Conservation (phyloP, 1,139 yeast species). For the Yamadazyma songkhlaensis region DNA sequence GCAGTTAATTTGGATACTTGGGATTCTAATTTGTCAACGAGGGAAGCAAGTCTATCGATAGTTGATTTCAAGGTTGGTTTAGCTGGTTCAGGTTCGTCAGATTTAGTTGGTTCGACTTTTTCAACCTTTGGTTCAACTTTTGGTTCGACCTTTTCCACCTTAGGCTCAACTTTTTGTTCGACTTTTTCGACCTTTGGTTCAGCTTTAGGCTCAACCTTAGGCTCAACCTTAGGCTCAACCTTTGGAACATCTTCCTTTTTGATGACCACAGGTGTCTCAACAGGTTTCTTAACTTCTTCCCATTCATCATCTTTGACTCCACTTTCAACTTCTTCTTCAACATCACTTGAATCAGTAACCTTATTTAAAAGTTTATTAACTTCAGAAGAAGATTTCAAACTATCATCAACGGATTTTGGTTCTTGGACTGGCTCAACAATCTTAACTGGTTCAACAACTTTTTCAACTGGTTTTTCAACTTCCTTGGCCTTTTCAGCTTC, state of each 20-base stretch:
- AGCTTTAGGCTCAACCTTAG: constrained; percentile 5
- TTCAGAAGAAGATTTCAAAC: constrained; percentile 37
- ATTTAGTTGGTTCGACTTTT: constrained; percentile 12
- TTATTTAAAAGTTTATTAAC: constrained; percentile 37
- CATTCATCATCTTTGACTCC: constrained; percentile 38
- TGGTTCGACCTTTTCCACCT: constrained; percentile 9
- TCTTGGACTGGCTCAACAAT: constrained; percentile 7
- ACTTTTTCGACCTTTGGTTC: constrained; percentile 5
- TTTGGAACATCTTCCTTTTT: constrained; percentile 12
- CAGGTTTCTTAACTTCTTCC: constrained; percentile 40
- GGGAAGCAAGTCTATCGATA: constrained; percentile 58
- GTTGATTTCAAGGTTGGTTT: constrained; percentile 64
- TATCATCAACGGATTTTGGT: constrained; percentile 32
- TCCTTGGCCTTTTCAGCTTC: constrained; percentile 19
- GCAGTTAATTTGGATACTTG: constrained; percentile 51
- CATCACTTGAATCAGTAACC: constrained; percentile 40
- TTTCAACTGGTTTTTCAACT: constrained; percentile 9
- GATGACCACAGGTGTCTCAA: constrained; percentile 12
- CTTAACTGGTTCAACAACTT: constrained; percentile 11
- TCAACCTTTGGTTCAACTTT: constrained; percentile 11
- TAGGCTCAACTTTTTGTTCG: constrained; percentile 2
- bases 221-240: constrained; percentile 6
- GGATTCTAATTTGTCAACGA: constrained; percentile 55
- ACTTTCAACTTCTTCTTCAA: constrained; percentile 31
- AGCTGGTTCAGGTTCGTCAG: constrained; percentile 14